Evolutionary conservation across 768 basidiomycete species (phyloP).

Genomic region (Kwoniella bestiolae): DNA sequence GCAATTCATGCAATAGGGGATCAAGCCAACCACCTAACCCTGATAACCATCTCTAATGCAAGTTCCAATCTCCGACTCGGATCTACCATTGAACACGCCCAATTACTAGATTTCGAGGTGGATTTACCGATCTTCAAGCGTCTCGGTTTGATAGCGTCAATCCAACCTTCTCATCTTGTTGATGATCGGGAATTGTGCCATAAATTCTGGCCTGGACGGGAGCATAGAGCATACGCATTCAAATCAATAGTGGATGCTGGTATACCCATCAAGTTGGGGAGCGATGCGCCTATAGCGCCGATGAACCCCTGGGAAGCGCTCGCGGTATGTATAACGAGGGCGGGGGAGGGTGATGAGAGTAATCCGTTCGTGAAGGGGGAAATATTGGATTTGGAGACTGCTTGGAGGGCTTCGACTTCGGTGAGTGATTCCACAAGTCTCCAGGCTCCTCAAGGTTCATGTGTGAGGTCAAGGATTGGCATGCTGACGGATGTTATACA

Average conservation of each 20-base stretch:
- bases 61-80: slow-evolving; percentile 27
- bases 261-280: slow-evolving; percentile 40
- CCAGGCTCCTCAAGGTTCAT: too few species aligned
- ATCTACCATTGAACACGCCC: slow-evolving; percentile 48
- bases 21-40: slow-evolving; percentile 37
- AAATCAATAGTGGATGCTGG: slow-evolving; percentile 33
- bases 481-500: not conserved
- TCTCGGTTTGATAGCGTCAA: slow-evolving; percentile 38
- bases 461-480: too few species aligned
- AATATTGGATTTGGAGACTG: slow-evolving; percentile 32
- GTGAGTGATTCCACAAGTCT: slow-evolving; percentile 1
- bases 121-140: slow-evolving; percentile 37
- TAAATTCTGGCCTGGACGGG: slow-evolving; percentile 43
- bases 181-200: slow-evolving; percentile 43
- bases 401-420: slow-evolving; percentile 38
- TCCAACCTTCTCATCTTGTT: slow-evolving; percentile 47
- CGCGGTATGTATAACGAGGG: slow-evolving; percentile 19
- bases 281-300: slow-evolving; percentile 43
- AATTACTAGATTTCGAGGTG: slow-evolving; percentile 32
- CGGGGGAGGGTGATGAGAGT: slow-evolving; percentile 16
- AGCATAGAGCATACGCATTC: slow-evolving; percentile 41
- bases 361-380: slow-evolving; percentile 42
- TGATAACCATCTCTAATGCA: slow-evolving; percentile 21
- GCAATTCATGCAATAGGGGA: slow-evolving; percentile 52
- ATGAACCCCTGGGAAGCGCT: slow-evolving; percentile 42